Evolutionary conservation across 1,284 basidiomycete species (phyloP), one percentile per base, ranked within the genome.

Genomic region (Sporisorium graminicola): DNA sequence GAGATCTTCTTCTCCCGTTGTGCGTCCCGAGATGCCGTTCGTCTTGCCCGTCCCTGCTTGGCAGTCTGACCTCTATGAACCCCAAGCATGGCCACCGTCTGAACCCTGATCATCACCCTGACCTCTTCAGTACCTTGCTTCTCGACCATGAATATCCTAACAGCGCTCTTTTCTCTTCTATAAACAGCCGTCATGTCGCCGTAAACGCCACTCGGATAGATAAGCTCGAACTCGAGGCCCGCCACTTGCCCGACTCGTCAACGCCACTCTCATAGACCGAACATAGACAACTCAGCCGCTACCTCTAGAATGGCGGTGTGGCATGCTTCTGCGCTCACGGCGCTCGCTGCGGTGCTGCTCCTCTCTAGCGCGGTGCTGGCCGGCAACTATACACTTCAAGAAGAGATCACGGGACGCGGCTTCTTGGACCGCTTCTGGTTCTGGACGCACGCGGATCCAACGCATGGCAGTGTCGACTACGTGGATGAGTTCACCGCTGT

Each of bases 341-440:
- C 37, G 29, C 50, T 63, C 26, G 16, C 26, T 5, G 55, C 40
- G 37, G 29, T 51, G 7, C n/a, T 68, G 20, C 26, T 63, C 27
- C 56, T 63, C 9, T 61, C 62, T 8, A 71, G 50, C 29, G 37
- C 58, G 13, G 56, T 52, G 1, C 24, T 59, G 1, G 69, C 65
- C 0, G 59, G 66, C 26, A 78, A 78, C 58, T 80, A 63, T 44
- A 71, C 71, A 8, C 67, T 80, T 1, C 64, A 60, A 7, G 70
- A 74, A 18, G 79, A 80, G 43, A 72, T 70, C n/a, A 51, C 61
- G 1, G 80, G 80, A 6, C 31, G 53, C 2, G 49, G 76, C 44
- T 80, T 82, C 42, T 55, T 75, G 16, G 57, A 74, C 20, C 54
- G 69, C 10, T 80, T 78, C 62, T 68, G 58, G 59, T 82, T 73